phyloP scores from a whole-genome alignment of 208 protist genomes.

The Leishmania turanica region DNA sequence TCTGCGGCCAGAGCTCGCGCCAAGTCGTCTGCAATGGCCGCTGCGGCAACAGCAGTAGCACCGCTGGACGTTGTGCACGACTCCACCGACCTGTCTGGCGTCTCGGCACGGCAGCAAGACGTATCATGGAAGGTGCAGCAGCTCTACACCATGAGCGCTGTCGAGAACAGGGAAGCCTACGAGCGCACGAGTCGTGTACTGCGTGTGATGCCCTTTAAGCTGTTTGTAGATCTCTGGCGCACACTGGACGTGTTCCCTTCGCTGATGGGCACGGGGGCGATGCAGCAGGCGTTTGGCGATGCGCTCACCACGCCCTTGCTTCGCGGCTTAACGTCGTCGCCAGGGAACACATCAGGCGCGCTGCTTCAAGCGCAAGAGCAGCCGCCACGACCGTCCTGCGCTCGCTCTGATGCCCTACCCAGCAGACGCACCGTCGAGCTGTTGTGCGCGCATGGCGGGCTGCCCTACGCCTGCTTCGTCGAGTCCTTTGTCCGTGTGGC shows the following conservation, averaged over 20 bases:
- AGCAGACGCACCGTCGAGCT: slow-evolving; percentile 3
- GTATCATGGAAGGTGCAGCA: slow-evolving; percentile 40
- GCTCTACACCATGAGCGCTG: slow-evolving; percentile 29
- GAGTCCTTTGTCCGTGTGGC: slow-evolving; percentile 79
- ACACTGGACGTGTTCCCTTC: slow-evolving; percentile 69
- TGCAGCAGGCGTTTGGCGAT: slow-evolving; percentile 60
- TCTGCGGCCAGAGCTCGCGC: background rate
- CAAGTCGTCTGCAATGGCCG: background rate
- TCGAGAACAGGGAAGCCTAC: slow-evolving; percentile 29
- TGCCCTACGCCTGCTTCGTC: slow-evolving; percentile 66
- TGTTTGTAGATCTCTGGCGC: slow-evolving; percentile 58
- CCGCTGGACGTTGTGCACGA: background rate
- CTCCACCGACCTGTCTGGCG: background rate
- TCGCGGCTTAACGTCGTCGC: slow-evolving; percentile 11
- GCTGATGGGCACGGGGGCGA: slow-evolving; percentile 42
- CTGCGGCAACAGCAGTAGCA: background rate
- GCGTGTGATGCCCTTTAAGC: slow-evolving; percentile 38
- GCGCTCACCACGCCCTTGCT: slow-evolving; percentile 53
- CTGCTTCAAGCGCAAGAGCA: background rate
- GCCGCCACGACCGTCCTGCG: background rate
- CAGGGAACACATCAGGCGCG: background rate
- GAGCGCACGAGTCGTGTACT: slow-evolving; percentile 25
- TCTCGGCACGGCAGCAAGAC: slow-evolving; percentile 33
- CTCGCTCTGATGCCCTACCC: background rate
- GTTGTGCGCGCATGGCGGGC: slow-evolving; percentile 29